phyloP scores from a whole-genome alignment of 169 alveolate species.

The Plasmodium chabaudi region DNA sequence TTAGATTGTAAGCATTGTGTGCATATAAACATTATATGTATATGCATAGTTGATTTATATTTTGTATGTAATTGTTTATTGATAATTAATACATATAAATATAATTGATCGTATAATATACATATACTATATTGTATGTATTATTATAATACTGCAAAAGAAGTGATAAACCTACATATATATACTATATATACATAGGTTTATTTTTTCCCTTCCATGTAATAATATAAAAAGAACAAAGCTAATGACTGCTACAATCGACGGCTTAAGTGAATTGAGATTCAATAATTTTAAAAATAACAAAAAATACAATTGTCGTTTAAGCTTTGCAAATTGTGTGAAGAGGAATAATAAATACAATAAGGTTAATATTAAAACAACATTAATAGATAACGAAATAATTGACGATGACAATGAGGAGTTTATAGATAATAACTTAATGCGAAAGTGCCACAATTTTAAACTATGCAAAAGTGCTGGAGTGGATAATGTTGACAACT shows the following conservation, averaged over 20 bases:
- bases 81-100: slow-evolving; percentile 2
- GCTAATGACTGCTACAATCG: slow-evolving; percentile 70
- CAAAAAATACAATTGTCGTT: slow-evolving; percentile 68
- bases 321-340: slow-evolving; percentile 49
- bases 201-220: slow-evolving; percentile 19
- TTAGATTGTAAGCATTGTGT: background rate
- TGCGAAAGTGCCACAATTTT: slow-evolving; percentile 55
- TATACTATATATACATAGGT: background rate
- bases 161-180: no score
- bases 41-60: slow-evolving; percentile 2
- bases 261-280: slow-evolving; percentile 24
- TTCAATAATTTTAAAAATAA: slow-evolving; percentile 36
- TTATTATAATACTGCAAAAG: no score
- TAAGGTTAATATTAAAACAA: slow-evolving; percentile 80
- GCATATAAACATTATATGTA: slow-evolving; percentile 9
- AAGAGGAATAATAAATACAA: slow-evolving; percentile 59
- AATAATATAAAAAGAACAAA: slow-evolving; percentile 25
- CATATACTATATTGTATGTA: background rate
- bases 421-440: slow-evolving; percentile 33
- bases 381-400: slow-evolving; percentile 78
- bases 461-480: slow-evolving; percentile 16
- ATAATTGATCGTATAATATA: background rate
- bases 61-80: slow-evolving; percentile 13
- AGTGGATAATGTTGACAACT: slow-evolving; percentile 10
- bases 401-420: slow-evolving; percentile 74